Base-by-base conservation (phyloP, 345 rosid species). In the Citropsis articulata region DNA sequence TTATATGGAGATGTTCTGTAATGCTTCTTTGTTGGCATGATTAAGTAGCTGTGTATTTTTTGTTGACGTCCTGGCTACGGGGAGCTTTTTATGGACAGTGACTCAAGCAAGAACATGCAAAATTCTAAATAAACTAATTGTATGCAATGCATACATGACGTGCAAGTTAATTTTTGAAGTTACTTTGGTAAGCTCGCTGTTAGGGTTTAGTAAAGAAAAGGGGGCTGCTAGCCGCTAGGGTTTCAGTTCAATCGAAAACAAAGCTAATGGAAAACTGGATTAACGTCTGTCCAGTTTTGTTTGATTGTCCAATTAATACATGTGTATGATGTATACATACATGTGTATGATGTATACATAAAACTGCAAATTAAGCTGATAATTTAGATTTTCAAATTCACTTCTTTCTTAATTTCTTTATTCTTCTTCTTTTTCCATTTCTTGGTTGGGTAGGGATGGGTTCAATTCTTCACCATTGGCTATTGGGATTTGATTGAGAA, bases 1-100 rank as follows among this genome's bases (percentile, higher is more conserved):
- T 94, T 67, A 85, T 92, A 33, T 94, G 98, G 95, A 92, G 90
- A 79, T 94, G 98, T 53, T 80, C 93, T 22, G 86, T 94, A 48
- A 88, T 91, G 59, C 98, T 92, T 65, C 80, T 91, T 28, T 90
- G 87, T 60, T 88, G 94, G 91, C 87, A 89, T 75, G 98, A 94
- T 27, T 89, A 83, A 79, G 19, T 7, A 5, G 24, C 28, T n/a
- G 50, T 12, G 18, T 3, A 14, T 45, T 13, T 45, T 45, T 13
- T 12, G 50, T 45, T 13, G 50, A 45, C 50, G 50, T 13, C 4
- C 0, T 38, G 33, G 19, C 21, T 72, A 18, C 22, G 5, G 2
- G 73, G 73, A 36, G 13, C 73, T 69, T 69, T 19, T 40, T 8
- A 4, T 12, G 16, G 18, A 18, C 4, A 14, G 2, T 22, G 31